These are phyloP conservation scores for Ceratocystis eucalypticola DNA, from an alignment of 2,329 filamentous ascomycete species.

Conservation along the genomic window DNA sequence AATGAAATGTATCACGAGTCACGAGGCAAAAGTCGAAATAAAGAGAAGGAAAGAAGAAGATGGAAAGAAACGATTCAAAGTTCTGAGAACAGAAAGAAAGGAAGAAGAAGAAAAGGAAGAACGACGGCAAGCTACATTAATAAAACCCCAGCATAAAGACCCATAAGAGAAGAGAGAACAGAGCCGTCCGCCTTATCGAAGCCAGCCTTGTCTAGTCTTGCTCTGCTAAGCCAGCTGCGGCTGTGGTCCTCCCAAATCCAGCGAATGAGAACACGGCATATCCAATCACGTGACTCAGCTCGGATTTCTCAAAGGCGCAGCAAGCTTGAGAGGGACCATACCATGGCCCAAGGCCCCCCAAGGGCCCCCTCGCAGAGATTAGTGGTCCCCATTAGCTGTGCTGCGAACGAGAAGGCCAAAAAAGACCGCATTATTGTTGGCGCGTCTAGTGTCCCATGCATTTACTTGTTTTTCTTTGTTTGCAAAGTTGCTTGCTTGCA, in stretches of 20 bases:
- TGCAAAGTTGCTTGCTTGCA: no score
- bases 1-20: conserved; percentile 7
- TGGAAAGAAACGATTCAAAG: background rate
- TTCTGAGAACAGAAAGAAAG: background rate
- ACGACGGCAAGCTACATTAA: background rate
- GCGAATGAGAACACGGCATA: background rate
- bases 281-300: background rate
- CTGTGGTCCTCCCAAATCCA: background rate
- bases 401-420: no score
- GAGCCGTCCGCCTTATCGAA: no score
- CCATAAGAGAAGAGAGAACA: background rate
- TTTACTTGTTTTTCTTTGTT: no score
- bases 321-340: conserved; percentile 9
- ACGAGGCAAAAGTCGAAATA: conserved; percentile 7
- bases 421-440: background rate
- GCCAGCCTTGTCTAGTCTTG: background rate
- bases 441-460: background rate
- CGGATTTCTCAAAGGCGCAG: conserved; percentile 6
- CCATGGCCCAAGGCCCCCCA: background rate
- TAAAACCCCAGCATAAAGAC: background rate
- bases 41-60: conserved; percentile 6
- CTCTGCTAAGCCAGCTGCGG: background rate
- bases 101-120: background rate
- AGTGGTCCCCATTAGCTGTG: background rate
- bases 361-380: background rate